Evolutionary conservation across 495 filamentous ascomycete genomes (phyloP).

Genomic region (Sabuloglossum arenarium): DNA sequence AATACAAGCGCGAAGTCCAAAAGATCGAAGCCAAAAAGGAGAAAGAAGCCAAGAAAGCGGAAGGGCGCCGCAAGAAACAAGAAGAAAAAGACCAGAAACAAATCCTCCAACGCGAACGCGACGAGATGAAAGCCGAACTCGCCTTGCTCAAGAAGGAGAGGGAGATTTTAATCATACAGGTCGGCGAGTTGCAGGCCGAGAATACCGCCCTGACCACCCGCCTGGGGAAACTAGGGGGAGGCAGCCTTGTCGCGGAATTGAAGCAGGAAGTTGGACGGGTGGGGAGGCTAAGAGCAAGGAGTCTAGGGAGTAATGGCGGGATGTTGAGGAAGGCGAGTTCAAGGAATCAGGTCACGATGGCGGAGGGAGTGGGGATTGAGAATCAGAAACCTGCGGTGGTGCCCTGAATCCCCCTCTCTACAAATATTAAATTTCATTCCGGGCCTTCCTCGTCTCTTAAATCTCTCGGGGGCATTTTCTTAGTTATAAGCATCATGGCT

Average conservation of each 20-base stretch:
- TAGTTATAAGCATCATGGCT: no score
- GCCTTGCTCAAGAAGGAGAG: slow-evolving; percentile 17
- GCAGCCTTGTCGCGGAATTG: background rate
- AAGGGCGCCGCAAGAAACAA: slow-evolving; percentile 14
- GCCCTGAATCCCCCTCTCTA: background rate
- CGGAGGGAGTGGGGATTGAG: background rate
- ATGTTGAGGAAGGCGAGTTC: background rate
- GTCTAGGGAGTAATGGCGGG: background rate
- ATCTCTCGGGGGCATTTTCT: no score
- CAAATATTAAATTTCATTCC: no score
- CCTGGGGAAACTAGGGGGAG: slow-evolving; percentile 2
- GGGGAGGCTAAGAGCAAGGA: background rate
- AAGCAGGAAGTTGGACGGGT: background rate
- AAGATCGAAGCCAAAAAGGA: slow-evolving; percentile 37
- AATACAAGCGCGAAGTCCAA: slow-evolving; percentile 36
- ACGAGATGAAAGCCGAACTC: slow-evolving; percentile 15
- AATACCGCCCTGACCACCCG: slow-evolving; percentile 13
- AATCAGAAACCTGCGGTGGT: background rate
- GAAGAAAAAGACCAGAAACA: slow-evolving; percentile 14
- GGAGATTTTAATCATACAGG: slow-evolving; percentile 15
- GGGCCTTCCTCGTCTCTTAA: no score
- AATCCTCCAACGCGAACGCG: slow-evolving; percentile 14
- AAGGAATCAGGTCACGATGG: background rate
- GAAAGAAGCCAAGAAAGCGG: slow-evolving; percentile 16
- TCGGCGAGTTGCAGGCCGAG: slow-evolving; percentile 22